These are phyloP conservation scores for Taphrina sp. DNA, from an alignment of 1,139 yeast species.

Conservation along the genomic window DNA sequence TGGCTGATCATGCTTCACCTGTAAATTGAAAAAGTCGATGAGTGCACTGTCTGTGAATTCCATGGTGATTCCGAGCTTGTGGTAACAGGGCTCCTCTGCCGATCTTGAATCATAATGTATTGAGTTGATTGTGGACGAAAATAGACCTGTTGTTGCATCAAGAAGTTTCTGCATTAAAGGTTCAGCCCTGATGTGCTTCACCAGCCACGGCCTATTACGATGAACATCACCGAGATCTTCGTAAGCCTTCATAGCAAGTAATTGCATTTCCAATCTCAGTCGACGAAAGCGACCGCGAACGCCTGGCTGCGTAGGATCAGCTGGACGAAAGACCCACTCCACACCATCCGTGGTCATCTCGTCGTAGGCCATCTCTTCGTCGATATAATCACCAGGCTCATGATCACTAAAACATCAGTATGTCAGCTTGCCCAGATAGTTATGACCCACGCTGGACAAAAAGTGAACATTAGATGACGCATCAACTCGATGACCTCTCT, in stretches of 20 bases:
- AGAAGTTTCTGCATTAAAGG: conserved; percentile 6
- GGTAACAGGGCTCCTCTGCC: conserved; percentile 41
- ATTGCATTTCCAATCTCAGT: conserved; percentile 22
- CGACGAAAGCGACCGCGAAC: conserved; percentile 14
- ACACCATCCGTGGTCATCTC: conserved; percentile 16
- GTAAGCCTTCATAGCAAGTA: conserved; percentile 12
- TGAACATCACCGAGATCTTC: conserved; percentile 14
- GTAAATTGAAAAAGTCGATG: conserved; percentile 59
- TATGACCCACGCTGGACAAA: conserved; percentile 20
- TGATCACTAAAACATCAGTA: conserved; percentile 16
- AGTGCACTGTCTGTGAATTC: conserved; percentile 63
- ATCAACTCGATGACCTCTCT: conserved; percentile 5
- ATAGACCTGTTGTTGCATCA: conserved; percentile 16
- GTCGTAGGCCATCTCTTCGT: conserved; percentile 16
- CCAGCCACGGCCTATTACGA: conserved; percentile 15
- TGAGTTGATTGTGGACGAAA: background rate
- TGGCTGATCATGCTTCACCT: conserved; percentile 39
- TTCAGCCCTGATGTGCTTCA: conserved; percentile 20
- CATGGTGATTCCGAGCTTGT: conserved; percentile 60
- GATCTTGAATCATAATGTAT: conserved; percentile 1
- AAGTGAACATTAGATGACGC: conserved; percentile 14
- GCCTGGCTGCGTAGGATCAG: conserved; percentile 22
- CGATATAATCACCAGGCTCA: conserved; percentile 17
- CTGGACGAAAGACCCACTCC: conserved; percentile 27
- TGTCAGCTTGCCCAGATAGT: background rate